Evolutionary conservation across 805 yeast species (phyloP), one percentile per base, ranked within the genome.

Genomic region (Phaffomyces antillensis): DNA sequence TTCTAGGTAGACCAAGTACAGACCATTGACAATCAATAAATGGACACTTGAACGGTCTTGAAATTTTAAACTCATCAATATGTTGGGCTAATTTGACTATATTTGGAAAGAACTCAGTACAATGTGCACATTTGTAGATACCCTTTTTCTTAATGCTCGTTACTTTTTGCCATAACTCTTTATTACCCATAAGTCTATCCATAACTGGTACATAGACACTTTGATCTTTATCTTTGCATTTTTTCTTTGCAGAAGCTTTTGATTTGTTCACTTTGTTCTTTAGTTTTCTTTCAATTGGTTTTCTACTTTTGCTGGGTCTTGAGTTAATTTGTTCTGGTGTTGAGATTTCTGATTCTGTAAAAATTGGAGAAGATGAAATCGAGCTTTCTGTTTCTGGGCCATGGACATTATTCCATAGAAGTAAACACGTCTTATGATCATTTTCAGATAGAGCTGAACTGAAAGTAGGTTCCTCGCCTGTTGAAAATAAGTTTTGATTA

Each of bases 11-110:
- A 0, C 80, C 80, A 15, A 75, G 54, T 4, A 72, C 61, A 32
- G 68, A 66, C 73, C 77, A 76, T 3, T 75, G 73, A 52, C 80
- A 75, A 17, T 65, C 61, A 17, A 56, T 52, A 42, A 69, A 64
- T 2, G 75, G 75, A 47, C 80, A 76, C 41, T 71, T 72, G 55
- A 59, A 68, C 13, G 63, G 64, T 38, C 79, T 59, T 12, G 52
- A 55, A 13, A 71, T 59, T 31, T 66, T 55, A 45, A 46, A 60
- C 37, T 63, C 63, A 52, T 76, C 80, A 48, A 76, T 51, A 51
- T 76, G 81, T 13, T 54, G 45, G 0, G 75, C 73, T 38, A 68
- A 64, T 15, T 62, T 64, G 15, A 63, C 58, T 9, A 73, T 52
- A 11, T 66, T 65, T 7, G 65, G 47, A 52, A 72, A 74, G 17